A percentile compares a stretch with the other conserved stretches of the same genome.
Evolutionary conservation across 1,284 basidiomycete species (phyloP).

Genomic region (Ustilago shanxiensis): DNA sequence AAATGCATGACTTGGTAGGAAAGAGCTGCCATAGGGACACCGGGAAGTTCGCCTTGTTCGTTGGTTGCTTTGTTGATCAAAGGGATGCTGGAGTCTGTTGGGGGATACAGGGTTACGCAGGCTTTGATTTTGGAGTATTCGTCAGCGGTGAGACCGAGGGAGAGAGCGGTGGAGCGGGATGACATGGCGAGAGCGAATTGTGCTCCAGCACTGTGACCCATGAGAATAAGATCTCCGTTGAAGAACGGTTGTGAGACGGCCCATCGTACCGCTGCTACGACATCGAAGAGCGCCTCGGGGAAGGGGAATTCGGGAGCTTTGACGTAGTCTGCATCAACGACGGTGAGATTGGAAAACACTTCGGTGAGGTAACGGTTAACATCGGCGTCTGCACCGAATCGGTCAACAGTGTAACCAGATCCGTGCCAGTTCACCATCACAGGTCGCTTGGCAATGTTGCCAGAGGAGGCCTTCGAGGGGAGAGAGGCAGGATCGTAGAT

Average conservation of each 20-base stretch:
- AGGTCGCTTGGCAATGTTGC: slow-evolving; percentile 9
- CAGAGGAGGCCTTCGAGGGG: slow-evolving; percentile 5
- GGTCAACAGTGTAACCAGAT: slow-evolving; percentile 30
- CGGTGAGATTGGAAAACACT: slow-evolving; percentile 19
- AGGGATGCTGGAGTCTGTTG: slow-evolving; percentile 34
- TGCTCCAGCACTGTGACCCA: slow-evolving; percentile 38
- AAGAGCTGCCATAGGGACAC: slow-evolving; percentile 36
- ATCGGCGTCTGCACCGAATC: slow-evolving; percentile 37
- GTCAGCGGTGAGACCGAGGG: slow-evolving; percentile 23
- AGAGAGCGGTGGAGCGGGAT: slow-evolving; percentile 10
- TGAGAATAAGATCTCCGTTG: slow-evolving; percentile 35
- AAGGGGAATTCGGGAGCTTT: slow-evolving; percentile 46
- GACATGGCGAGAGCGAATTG: slow-evolving; percentile 32
- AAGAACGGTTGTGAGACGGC: slow-evolving; percentile 33
- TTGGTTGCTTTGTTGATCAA: slow-evolving; percentile 30
- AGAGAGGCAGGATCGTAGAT: slow-evolving; percentile 16
- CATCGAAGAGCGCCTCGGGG: slow-evolving; percentile 34
- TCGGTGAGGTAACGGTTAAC: slow-evolving; percentile 31
- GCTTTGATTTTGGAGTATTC: slow-evolving; percentile 41
- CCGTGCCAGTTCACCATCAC: slow-evolving; percentile 52
- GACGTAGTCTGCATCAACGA: slow-evolving; percentile 45
- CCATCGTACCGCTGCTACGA: slow-evolving; percentile 38
- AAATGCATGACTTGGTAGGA: slow-evolving; percentile 34
- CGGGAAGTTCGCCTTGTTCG: slow-evolving; percentile 24
- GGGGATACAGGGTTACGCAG: slow-evolving; percentile 36